Conservation (phyloP, 306 rosid genomes). For the Mimosa pudica region DNA sequence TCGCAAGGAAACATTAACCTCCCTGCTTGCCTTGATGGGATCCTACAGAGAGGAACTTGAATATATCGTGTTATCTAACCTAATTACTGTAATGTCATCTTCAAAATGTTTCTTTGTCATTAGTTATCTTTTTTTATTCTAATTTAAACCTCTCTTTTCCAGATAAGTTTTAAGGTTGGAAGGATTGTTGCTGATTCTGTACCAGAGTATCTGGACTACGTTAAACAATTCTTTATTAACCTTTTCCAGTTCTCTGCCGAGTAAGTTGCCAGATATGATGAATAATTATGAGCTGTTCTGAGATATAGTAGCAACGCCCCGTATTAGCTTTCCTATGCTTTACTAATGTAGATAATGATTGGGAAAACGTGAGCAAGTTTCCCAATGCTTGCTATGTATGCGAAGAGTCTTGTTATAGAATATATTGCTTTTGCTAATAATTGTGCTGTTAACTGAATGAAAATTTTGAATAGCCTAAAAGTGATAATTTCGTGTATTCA, state of each 20-base stretch:
- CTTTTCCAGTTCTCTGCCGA: conserved; percentile 76
- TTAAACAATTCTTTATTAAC: conserved; percentile 61
- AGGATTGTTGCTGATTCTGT: conserved; percentile 78
- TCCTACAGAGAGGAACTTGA: conserved; percentile 84
- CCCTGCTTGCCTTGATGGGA: conserved; percentile 79
- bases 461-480: conserved; percentile 14
- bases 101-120: conserved; percentile 29
- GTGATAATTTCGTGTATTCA: conserved; percentile 30
- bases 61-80: conserved; percentile 79
- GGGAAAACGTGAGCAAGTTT: conserved; percentile 1
- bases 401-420: conserved; percentile 12
- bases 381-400: background rate
- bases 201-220: conserved; percentile 57
- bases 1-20: conserved; percentile 62
- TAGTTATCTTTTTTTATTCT: conserved; percentile 33
- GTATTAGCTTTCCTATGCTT: conserved; percentile 17
- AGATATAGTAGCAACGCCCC: conserved; percentile 4
- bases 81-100: conserved; percentile 64
- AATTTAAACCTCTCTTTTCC: conserved; percentile 39
- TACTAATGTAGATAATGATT: background rate
- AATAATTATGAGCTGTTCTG: conserved; percentile 12
- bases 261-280: conserved; percentile 50
- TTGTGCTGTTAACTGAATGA: conserved; percentile 1
- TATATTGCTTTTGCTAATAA: conserved; percentile 5
- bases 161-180: conserved; percentile 62